phyloP scores from a whole-genome alignment of 805 yeast genomes.

The Starmerella bombi region DNA sequence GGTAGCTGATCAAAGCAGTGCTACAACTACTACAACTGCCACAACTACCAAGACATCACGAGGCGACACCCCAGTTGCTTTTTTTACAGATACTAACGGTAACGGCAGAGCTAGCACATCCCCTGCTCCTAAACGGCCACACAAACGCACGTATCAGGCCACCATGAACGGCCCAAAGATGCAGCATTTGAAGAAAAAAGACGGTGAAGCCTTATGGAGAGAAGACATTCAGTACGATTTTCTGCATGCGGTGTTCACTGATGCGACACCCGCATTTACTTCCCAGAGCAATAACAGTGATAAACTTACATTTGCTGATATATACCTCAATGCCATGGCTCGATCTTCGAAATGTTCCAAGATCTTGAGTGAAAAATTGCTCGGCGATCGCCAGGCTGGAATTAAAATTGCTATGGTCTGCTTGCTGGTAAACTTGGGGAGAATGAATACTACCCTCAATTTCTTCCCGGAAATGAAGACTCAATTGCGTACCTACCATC shows the following conservation, averaged over 20 bases:
- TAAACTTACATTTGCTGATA: conserved; percentile 59
- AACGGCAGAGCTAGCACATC: too few relatives aligned
- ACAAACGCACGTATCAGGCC: conserved; percentile 20
- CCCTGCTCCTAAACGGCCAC: conserved; percentile 13
- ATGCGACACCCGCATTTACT: conserved; percentile 47
- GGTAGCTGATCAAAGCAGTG: too few relatives aligned
- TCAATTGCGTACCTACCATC: conserved; percentile 81
- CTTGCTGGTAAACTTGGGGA: conserved; percentile 75
- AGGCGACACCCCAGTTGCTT: too few relatives aligned
- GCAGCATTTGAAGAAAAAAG: conserved; percentile 57
- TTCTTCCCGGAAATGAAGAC: conserved; percentile 91
- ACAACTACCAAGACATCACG: too few relatives aligned
- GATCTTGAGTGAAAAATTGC: conserved; percentile 62
- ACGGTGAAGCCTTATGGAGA: conserved; percentile 87
- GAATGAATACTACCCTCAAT: conserved; percentile 89
- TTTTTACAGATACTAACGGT: too few relatives aligned
- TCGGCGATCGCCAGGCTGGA: conserved; percentile 48
- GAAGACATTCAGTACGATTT: conserved; percentile 78
- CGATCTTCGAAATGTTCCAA: conserved; percentile 73
- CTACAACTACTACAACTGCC: too few relatives aligned
- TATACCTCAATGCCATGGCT: conserved; percentile 69
- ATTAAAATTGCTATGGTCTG: conserved; percentile 69
- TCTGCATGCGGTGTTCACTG: conserved; percentile 48
- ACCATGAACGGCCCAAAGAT: conserved; percentile 26
- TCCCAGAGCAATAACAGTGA: conserved; percentile 22